These are phyloP conservation scores for Diatrype stigma DNA, from an alignment of 2,329 filamentous ascomycete species.

Conservation along the genomic window DNA sequence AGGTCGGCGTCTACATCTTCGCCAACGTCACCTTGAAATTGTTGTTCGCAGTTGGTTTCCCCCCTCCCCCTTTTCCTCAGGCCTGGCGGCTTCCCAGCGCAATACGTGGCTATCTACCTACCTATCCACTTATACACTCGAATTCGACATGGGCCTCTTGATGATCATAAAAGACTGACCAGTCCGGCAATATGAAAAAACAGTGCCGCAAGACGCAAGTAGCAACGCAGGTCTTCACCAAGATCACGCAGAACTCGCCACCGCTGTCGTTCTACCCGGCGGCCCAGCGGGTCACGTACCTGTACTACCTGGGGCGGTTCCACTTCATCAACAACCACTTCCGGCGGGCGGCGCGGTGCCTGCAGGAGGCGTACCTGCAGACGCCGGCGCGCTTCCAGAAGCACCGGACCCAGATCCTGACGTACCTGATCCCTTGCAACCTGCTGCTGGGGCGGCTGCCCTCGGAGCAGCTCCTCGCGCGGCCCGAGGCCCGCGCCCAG, in stretches of 20 bases:
- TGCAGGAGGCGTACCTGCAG: conserved; percentile 78
- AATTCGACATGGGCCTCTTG: too few relatives aligned
- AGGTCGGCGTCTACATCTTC: conserved; percentile 83
- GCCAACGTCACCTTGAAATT: conserved; percentile 88
- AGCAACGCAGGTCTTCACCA: conserved; percentile 83
- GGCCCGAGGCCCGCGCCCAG: conserved; percentile 65
- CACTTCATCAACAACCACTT: conserved; percentile 83
- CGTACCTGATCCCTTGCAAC: conserved; percentile 78
- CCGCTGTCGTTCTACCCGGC: conserved; percentile 79
- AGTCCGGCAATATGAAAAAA: too few relatives aligned
- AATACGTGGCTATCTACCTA: too few relatives aligned
- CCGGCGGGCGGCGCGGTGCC: conserved; percentile 66
- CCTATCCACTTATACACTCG: too few relatives aligned
- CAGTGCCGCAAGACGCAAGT: conserved; percentile 77
- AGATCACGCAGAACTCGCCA: conserved; percentile 79
- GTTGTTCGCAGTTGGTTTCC: conserved; percentile 70
- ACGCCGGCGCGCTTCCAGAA: conserved; percentile 56
- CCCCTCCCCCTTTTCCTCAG: too few relatives aligned
- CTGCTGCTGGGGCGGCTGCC: conserved; percentile 83
- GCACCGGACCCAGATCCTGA: conserved; percentile 76
- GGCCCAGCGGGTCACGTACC: conserved; percentile 82
- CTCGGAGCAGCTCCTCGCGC: conserved; percentile 58
- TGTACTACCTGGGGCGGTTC: conserved; percentile 92
- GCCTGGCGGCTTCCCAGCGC: too few relatives aligned
- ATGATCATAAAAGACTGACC: too few relatives aligned